phyloP scores from a whole-genome alignment of 352 stramenopile genomes.

The Aphanomyces invadans region DNA sequence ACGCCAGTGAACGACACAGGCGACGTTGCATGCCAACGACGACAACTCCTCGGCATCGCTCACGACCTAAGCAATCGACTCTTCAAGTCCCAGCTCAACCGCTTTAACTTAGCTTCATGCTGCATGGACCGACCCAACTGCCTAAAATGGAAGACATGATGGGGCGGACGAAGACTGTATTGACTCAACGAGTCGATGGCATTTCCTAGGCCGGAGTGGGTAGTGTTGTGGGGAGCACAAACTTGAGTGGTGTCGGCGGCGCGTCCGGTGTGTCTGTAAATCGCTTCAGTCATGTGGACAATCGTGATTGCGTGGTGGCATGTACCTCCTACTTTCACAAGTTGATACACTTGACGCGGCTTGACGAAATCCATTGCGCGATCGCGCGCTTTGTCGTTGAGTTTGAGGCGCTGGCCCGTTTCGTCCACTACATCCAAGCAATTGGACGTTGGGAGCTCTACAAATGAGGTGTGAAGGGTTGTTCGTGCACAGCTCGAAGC shows the following conservation, averaged over 20 bases:
- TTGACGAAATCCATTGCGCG: conserved; percentile 20
- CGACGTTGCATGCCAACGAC: too few species aligned
- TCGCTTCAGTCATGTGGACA: neutral
- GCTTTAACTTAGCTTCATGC: too few species aligned
- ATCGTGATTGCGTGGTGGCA: too few species aligned
- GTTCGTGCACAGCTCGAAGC: neutral
- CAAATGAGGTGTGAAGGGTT: too few species aligned
- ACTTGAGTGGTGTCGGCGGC: conserved; percentile 9
- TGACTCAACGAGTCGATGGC: neutral
- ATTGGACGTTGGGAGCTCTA: conserved; percentile 5
- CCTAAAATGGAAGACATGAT: too few species aligned
- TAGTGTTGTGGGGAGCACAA: neutral
- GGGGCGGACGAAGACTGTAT: too few species aligned
- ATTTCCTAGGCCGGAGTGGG: neutral
- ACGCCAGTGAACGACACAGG: too few species aligned
- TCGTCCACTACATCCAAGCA: conserved; percentile 9
- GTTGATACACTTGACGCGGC: conserved; percentile 17
- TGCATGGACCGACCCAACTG: too few species aligned
- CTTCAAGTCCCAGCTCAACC: too few species aligned
- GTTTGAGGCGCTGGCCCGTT: conserved; percentile 9
- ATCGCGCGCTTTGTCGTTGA: conserved; percentile 18
- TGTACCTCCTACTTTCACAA: conserved; percentile 7
- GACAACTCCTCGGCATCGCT: too few species aligned
- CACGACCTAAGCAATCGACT: too few species aligned
- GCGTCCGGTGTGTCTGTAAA: neutral